Base-by-base conservation (phyloP, 805 yeast species). In the Yarrowia hollandica region DNA sequence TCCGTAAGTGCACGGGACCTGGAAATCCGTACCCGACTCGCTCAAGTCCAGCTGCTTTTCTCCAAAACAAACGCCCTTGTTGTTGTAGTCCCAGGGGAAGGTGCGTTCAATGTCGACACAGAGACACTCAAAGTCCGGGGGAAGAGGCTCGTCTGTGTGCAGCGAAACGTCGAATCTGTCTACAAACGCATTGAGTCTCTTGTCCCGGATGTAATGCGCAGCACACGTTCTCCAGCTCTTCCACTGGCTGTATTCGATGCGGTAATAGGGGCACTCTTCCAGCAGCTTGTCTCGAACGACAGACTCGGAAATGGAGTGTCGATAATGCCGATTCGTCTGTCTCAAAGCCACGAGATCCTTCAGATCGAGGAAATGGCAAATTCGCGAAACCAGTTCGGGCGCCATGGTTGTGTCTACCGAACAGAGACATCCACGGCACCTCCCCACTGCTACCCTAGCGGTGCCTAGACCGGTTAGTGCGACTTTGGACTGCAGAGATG, bases 1-100 rank as follows among this genome's bases (percentile, higher is more conserved):
- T 2, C 46, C 46, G 31, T 41, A 41, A 18, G 11, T 23, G 31
- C 46, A 41, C n/a, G 46, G 46, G 1, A 41, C 46, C 4, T 30
- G n/a, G 16, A 22, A 41, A n/a, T 41, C 31, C 15, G n/a, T 16
- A 2, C 15, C 3, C 15, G 11, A 11, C 3, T 41, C 46, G 11
- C 21, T 25, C 31, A 41, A 6, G 7, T 41, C 46, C 21, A 41
- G 21, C 31, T 41, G 46, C 6, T 25, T 23, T 10, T 41, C 46
- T 11, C n/a, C 31, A 15, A 41, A 41, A 12, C 46, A 41, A 25
- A 41, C 9, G 31, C 46, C 46, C 31, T 25, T 23, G 31, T 41
- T 41, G 31, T 41, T 41, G 46, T 41, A 41, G 46, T 41, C 46
- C 46, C 46, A 41, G 5, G 46, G 10, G 25, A 41, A 41, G 5